phyloP scores from a whole-genome alignment of 129 eudicot genomes.

The Flaveria bidentis region DNA sequence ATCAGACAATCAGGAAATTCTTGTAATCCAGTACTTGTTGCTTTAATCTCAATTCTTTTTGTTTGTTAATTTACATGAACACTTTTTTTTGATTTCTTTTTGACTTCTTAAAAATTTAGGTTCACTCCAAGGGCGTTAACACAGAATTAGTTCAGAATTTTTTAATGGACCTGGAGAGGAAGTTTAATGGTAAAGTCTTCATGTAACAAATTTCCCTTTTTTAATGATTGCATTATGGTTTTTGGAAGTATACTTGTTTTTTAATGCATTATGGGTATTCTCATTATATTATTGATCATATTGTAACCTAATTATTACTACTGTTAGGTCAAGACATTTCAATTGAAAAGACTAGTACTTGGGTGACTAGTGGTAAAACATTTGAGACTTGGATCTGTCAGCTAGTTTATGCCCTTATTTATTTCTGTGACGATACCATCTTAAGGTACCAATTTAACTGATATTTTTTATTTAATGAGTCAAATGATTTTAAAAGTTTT shows the following conservation, averaged over 20 bases:
- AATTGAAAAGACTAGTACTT: slow-evolving; percentile 59
- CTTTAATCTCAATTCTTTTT: background rate
- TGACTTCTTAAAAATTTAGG: slow-evolving; percentile 42
- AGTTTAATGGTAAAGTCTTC: slow-evolving; percentile 58
- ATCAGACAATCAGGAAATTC: background rate
- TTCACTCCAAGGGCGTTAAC: slow-evolving; percentile 85
- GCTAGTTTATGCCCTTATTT: slow-evolving; percentile 75
- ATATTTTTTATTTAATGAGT: background rate
- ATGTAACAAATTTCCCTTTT: slow-evolving; percentile 1
- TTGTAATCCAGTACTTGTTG: slow-evolving; percentile 13
- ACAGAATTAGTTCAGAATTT: slow-evolving; percentile 57
- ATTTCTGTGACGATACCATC: slow-evolving; percentile 76
- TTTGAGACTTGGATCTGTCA: slow-evolving; percentile 92
- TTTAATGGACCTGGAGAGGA: slow-evolving; percentile 57
- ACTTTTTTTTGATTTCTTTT: background rate
- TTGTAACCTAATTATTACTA: slow-evolving; percentile 24
- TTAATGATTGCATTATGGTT: background rate
- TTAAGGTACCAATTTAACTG: slow-evolving; percentile 53
- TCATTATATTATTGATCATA: background rate
- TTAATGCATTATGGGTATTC: background rate
- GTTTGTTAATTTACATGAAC: slow-evolving; percentile 6
- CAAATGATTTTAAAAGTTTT: background rate
- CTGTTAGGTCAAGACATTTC: slow-evolving; percentile 66
- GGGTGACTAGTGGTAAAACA: slow-evolving; percentile 72
- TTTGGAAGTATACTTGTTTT: background rate